A percentile compares a stretch with the other conserved stretches of the same genome.
phyloP scores from a whole-genome alignment of 2,329 filamentous ascomycete species.

The Didymella lethalis region DNA sequence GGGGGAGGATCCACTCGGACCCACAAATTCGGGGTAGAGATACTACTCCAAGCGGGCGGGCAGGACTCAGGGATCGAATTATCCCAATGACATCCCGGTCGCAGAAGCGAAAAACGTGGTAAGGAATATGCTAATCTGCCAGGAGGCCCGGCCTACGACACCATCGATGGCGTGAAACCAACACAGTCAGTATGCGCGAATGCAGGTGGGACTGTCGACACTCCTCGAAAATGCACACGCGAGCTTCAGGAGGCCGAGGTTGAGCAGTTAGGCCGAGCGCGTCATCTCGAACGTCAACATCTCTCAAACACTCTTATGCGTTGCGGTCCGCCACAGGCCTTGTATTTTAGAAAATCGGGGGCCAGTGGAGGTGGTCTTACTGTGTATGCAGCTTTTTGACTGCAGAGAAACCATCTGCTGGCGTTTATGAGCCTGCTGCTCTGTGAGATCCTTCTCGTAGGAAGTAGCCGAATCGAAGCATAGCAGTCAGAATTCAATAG shows the following conservation, averaged over 20 bases:
- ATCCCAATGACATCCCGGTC: conserved; percentile 11
- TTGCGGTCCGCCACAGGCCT: no score
- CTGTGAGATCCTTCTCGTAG: no score
- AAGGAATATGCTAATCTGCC: conserved; percentile 9
- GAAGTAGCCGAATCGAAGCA: background rate
- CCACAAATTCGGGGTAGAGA: conserved; percentile 38
- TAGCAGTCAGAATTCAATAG: background rate
- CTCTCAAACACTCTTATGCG: background rate
- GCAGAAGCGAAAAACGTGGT: conserved; percentile 11
- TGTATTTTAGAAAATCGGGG: no score
- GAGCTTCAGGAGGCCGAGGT: background rate
- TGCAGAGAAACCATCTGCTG: no score
- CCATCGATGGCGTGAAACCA: background rate
- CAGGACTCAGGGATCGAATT: conserved; percentile 16
- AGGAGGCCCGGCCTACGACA: conserved; percentile 5
- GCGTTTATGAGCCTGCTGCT: no score
- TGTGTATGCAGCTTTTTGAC: no score
- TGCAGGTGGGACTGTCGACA: background rate
- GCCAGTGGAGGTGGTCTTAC: no score
- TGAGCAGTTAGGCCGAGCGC: background rate
- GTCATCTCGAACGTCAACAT: background rate
- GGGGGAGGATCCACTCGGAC: conserved; percentile 27
- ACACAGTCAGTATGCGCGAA: background rate
- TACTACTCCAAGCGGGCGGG: conserved; percentile 22
- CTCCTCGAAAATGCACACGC: background rate